These are phyloP conservation scores for Rhodosporidiobolus odoratus DNA, from an alignment of 768 basidiomycete species.

Conservation along the genomic window DNA sequence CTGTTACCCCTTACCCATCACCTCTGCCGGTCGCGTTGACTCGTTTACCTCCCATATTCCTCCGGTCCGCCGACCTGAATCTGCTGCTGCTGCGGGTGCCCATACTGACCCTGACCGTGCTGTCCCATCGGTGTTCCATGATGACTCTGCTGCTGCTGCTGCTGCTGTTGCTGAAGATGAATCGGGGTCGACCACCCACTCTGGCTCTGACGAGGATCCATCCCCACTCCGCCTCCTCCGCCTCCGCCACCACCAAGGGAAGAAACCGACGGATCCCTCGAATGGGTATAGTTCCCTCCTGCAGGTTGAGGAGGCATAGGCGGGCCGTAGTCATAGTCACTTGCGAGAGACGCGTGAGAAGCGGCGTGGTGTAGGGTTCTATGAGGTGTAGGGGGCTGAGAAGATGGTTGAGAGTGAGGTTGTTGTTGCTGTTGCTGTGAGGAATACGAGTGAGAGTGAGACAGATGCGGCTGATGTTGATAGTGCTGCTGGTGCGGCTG, in stretches of 20 bases:
- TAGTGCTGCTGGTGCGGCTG: slow-evolving; percentile 17
- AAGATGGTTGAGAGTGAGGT: not conserved
- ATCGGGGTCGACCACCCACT: not conserved
- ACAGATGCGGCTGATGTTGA: slow-evolving; percentile 9
- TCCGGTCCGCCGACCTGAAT: not conserved
- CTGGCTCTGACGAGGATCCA: not conserved
- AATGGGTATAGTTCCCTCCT: slow-evolving; percentile 10
- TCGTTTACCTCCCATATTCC: not conserved
- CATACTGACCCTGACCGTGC: too few relatives aligned
- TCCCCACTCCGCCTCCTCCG: not conserved
- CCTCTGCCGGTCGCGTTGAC: not conserved
- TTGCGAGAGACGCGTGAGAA: slow-evolving; percentile 18
- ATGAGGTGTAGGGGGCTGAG: not conserved
- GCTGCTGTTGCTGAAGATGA: not conserved
- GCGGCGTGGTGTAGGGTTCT: slow-evolving; percentile 27
- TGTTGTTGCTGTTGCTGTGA: slow-evolving; percentile 24
- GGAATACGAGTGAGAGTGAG: slow-evolving; percentile 10
- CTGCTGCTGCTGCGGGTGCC: not conserved
- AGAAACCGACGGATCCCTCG: not conserved
- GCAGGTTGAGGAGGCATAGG: not conserved
- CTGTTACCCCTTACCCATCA: too few relatives aligned
- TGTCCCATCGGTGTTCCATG: too few relatives aligned
- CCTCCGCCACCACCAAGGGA: too few relatives aligned
- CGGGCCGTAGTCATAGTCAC: not conserved
- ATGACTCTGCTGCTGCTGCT: too few relatives aligned